A percentile compares a stretch with the other conserved stretches of the same genome.
phyloP scores from a whole-genome alignment of 2,329 filamentous ascomycete genomes.

The Thermoascus crustaceus region DNA sequence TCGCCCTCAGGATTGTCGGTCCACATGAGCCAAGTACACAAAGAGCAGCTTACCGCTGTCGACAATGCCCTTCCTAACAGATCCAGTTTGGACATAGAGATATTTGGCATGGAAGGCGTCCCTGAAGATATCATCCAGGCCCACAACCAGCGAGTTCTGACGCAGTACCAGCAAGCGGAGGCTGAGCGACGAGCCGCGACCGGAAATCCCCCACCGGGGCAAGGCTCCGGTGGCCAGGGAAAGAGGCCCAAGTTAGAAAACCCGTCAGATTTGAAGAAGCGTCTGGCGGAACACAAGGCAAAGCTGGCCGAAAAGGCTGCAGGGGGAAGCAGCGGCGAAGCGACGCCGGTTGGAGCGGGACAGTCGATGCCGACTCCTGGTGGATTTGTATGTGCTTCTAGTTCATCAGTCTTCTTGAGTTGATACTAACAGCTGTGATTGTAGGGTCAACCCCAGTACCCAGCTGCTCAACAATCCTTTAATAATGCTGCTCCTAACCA shows the following conservation, averaged over 20 bases:
- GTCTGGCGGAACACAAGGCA: conserved; percentile 68
- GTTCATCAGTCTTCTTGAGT: conserved; percentile 2
- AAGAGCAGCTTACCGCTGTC: conserved; percentile 77
- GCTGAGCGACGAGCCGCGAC: conserved; percentile 73
- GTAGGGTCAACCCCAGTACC: conserved; percentile 36
- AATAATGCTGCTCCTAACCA: conserved; percentile 35
- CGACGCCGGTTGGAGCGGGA: conserved; percentile 45
- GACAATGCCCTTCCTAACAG: conserved; percentile 89
- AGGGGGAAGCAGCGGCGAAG: conserved; percentile 50
- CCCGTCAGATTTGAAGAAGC: conserved; percentile 68
- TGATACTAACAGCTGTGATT: conserved; percentile 6
- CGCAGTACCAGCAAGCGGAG: conserved; percentile 77
- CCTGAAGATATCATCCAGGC: conserved; percentile 74
- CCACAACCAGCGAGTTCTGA: conserved; percentile 78
- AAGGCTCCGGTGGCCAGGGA: conserved; percentile 34
- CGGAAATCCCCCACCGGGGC: conserved; percentile 70
- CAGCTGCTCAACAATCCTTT: conserved; percentile 41
- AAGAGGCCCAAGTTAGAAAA: conserved; percentile 68
- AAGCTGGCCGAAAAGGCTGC: conserved; percentile 54
- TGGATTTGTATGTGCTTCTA: conserved; percentile 50
- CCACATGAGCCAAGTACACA: conserved; percentile 98
- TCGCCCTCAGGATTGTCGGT: conserved; percentile 67
- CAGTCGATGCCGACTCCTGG: conserved; percentile 43
- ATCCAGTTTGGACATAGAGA: conserved; percentile 80
- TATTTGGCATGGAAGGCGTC: conserved; percentile 97